Evolutionary conservation across 805 yeast species (phyloP), one percentile per base, ranked within the genome.

Genomic region (Lipomyces starkeyi): DNA sequence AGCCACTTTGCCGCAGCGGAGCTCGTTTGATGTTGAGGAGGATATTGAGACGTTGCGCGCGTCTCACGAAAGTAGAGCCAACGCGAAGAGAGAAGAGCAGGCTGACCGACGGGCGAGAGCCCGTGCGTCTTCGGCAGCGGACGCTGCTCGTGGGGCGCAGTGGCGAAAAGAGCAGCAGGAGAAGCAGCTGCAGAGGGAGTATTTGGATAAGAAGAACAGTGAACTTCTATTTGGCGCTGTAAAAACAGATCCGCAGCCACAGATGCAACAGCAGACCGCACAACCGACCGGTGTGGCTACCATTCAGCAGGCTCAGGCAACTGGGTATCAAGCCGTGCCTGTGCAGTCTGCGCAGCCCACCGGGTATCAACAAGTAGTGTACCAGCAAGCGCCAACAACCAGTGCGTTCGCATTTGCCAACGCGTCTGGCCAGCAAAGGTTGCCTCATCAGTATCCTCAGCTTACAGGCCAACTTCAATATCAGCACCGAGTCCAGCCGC

Each of bases 21-120:
- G 49, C 9, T 43, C 49, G 49, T 43, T 43, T 43, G 49, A 43
- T 17, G 14, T 49, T 9, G 52, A 47, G 2, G 63, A 66, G 37
- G 69, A 92, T 74, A 89, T 87, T 22, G 97, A 91, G 63, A 80
- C 94, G 72, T 88, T 87, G 78, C 83, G 84, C 59, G 98, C 97
- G 0, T 80, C 94, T 63, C 97, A 90, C 73, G 89, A 89, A 75
- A 89, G 96, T 62, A 85, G 86, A 75, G 78, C 83, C 73, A 91
- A 97, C 1, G 97, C 97, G 0, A 93, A 43, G 22, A 43, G 90
- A 70, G 97, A 93, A 73, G 90, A 87, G 70, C 82, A 82, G 64
- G 83, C 88, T 70, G 82, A 87, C 73, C 80, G 81, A 60, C 77
- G 78, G 60, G 79, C 77, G 32, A 66, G 70, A 22, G 72, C 67